Conservation (phyloP, 306 rosid genomes). For the Alnus glutinosa region DNA sequence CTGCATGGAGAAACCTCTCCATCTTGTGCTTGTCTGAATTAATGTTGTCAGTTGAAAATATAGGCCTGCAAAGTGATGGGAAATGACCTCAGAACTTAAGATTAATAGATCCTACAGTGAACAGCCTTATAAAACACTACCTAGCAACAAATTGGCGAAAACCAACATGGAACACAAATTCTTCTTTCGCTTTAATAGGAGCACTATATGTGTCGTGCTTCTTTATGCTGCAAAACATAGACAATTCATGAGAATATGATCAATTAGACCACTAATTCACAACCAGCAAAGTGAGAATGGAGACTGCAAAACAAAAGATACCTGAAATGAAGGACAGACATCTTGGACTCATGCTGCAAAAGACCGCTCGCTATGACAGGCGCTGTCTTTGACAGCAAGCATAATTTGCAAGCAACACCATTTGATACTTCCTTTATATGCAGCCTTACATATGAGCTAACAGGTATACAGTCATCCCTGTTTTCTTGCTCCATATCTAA, state of each 20-base stretch:
- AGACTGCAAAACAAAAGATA: slow-evolving; percentile 24
- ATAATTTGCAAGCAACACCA: slow-evolving; percentile 62
- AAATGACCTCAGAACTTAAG: background rate
- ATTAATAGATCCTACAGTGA: background rate
- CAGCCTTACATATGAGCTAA: slow-evolving; percentile 69
- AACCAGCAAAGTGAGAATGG: background rate
- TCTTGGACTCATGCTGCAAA: slow-evolving; percentile 88
- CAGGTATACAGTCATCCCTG: slow-evolving; percentile 55
- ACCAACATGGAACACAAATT: slow-evolving; percentile 85
- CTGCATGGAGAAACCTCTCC: slow-evolving; percentile 98
- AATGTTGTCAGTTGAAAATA: slow-evolving; percentile 76
- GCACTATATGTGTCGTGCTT: slow-evolving; percentile 67
- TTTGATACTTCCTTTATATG: slow-evolving; percentile 72
- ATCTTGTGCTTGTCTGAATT: slow-evolving; percentile 89
- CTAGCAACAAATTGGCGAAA: slow-evolving; percentile 95
- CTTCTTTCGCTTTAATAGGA: slow-evolving; percentile 89
- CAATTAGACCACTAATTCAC: background rate
- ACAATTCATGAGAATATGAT: slow-evolving; percentile 4
- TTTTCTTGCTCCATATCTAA: slow-evolving; percentile 58
- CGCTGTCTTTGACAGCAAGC: slow-evolving; percentile 31
- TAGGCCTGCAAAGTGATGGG: slow-evolving; percentile 58
- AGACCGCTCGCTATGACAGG: slow-evolving; percentile 88
- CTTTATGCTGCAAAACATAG: slow-evolving; percentile 66
- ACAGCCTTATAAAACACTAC: slow-evolving; percentile 35
- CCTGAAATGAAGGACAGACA: slow-evolving; percentile 98